Evolutionary conservation across 2,329 filamentous ascomycete species (phyloP), one percentile per base, ranked within the genome.

Genomic region (Fusarium sp.): DNA sequence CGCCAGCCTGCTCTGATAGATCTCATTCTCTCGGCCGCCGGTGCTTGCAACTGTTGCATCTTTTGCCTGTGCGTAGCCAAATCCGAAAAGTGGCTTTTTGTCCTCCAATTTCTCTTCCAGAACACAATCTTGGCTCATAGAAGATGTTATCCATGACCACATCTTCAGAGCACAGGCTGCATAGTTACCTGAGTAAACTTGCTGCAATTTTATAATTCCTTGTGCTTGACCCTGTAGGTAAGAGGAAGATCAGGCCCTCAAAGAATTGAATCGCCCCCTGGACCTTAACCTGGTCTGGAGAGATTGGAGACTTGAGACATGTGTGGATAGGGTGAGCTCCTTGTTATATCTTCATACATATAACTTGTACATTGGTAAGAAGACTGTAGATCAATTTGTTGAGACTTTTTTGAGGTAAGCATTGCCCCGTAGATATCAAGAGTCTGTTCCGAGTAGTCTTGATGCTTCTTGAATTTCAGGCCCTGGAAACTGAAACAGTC

Each of bases 71-170:
- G 58, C 23, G 33, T 33, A 28, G 35, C 46, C 46, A 54, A 54
- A 38, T 62, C 48, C 55, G 55, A 61, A 66, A 35, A 24, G 33
- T 66, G 55, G 31, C 38, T 23, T 42, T 23, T 26, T 37, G 16
- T 49, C 65, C 60, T 61, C 11, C 38, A 62, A 66, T 69, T 59
- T 69, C 28, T 41, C 39, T 57, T 42, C 20, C 23, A 55, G 35
- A 57, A 39, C 28, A 66, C 23, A 21, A 60, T 66, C 29, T 20
- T 46, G n/a, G 31, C 24, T 54, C 26, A 8, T 28, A 21, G 21
- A 41, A 39, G 37, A 39, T 42, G 13, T n/a, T 20, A 35, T 39
- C 33, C 29, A 38, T 56, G 16, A 16, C 16, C 28, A 18, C n/a
- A 59, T 24, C 16, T 23, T 35, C 21, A 24, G 24, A 48, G 53